Evolutionary conservation across 768 basidiomycete genomes (phyloP).

Genomic region (Phaeolepiota aurea): DNA sequence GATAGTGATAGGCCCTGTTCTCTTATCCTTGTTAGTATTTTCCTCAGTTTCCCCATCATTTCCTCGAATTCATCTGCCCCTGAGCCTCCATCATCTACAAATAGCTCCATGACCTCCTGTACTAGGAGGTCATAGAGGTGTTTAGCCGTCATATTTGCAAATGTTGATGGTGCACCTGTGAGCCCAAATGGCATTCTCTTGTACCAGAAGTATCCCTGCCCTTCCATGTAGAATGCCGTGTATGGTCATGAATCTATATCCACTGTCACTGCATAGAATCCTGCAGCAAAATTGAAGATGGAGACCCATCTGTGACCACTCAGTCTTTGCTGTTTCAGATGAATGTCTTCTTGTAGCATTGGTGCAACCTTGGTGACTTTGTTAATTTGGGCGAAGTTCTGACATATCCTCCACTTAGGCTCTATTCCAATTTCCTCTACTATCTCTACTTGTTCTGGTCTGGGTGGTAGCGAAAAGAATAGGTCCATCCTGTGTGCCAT

Average conservation of each 20-base stretch:
- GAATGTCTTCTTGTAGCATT: conserved; percentile 30
- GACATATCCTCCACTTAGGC: conserved; percentile 26
- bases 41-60: conserved; percentile 11
- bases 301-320: conserved; percentile 23
- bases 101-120: conserved; percentile 16
- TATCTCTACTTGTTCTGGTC: conserved; percentile 3
- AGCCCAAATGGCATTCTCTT: conserved; percentile 27
- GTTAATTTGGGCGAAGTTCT: conserved; percentile 26
- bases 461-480: conserved; percentile 13
- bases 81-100: conserved; percentile 24
- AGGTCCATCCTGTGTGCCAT: conserved; percentile 12
- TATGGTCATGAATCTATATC: conserved; percentile 11
- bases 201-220: conserved; percentile 9
- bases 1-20: conserved; percentile 20
- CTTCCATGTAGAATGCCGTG: conserved; percentile 6
- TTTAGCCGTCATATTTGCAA: conserved; percentile 14
- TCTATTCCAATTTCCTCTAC: not conserved
- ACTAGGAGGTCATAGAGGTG: conserved; percentile 12
- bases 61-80: conserved; percentile 19
- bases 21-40: conserved; percentile 14
- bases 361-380: conserved; percentile 17
- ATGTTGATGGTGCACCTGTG: conserved; percentile 22
- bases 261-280: conserved; percentile 20
- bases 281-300: conserved; percentile 29
- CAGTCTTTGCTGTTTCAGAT: conserved; percentile 25